phyloP scores from a whole-genome alignment of 2,329 filamentous ascomycete genomes.

The Fusarium metavorans region DNA sequence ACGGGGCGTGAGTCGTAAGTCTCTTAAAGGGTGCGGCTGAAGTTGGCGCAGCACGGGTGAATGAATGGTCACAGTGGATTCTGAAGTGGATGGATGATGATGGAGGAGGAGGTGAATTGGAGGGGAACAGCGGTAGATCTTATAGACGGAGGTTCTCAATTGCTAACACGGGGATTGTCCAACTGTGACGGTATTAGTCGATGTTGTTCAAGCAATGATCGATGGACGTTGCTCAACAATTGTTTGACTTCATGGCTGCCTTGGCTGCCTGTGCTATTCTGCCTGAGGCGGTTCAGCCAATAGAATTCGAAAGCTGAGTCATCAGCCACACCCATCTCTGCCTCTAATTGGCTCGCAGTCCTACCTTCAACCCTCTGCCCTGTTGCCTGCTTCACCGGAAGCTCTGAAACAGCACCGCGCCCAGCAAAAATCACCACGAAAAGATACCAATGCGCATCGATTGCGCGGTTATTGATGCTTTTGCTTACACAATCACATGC shows the following conservation, averaged over 20 bases:
- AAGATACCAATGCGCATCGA: neutral
- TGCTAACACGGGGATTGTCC: neutral
- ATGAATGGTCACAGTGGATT: neutral
- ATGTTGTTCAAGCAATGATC: neutral
- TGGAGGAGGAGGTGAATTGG: neutral
- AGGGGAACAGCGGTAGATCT: neutral
- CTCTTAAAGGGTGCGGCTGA: neutral
- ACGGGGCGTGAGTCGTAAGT: neutral
- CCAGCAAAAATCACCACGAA: neutral
- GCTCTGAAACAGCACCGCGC: neutral
- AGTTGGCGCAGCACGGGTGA: neutral
- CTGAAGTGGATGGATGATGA: neutral
- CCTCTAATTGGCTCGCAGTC: slow-evolving; percentile 13
- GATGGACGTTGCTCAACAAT: neutral
- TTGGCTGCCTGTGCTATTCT: slow-evolving; percentile 11
- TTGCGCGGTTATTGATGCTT: neutral
- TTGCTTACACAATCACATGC: slow-evolving; percentile 10
- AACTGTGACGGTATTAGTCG: neutral
- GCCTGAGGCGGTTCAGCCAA: neutral
- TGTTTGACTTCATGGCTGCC: slow-evolving; percentile 8
- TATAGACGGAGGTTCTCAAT: slow-evolving; percentile 2
- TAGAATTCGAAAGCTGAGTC: neutral
- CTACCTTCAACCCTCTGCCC: neutral
- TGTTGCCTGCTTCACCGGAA: slow-evolving; percentile 26
- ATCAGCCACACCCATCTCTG: neutral